Base-by-base conservation (phyloP, 23 red algal species). In the Gracilariopsis chorda region DNA sequence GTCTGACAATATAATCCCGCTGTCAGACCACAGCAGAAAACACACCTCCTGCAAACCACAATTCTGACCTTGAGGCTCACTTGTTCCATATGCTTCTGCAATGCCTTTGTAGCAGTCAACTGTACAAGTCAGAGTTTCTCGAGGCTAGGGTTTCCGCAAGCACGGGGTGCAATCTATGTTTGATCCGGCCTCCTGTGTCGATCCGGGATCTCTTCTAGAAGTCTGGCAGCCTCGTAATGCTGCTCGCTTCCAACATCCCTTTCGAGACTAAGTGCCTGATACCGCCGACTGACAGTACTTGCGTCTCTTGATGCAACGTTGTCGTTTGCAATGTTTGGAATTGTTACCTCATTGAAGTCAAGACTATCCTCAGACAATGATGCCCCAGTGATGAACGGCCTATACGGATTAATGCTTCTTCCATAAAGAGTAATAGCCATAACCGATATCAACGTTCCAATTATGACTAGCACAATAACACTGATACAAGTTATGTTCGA, bases 361-460 rank as follows among this genome's bases (percentile, higher is more conserved):
- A 73, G 47, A 23, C 40, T 46, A 11, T 73, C 67, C 28, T 73
- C 67, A 16, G 67, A 73, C 2, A 73, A 35, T 23, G 67, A 73
- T 36, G 67, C 67, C 1, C 67, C 67, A 1, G 67, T 73, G 19
- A 73, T 73, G 20, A 73, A 73, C 37, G 67, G 67, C 20, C 36
- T 44, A 42, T 73, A 73, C 40, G 67, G 67, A 73, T 73, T 73
- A 42, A 46, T 46, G 40, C 47, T 73, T 73, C 67, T 73, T 46
- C 67, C 67, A 25, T 73, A 73, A 14, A 73, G 11, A 6, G 32
- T n/a, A 25, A 73, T 45, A 20, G 4, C 40, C 12, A 24, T 1
- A 24, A 73, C 12, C 6, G 67, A 28, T n/a, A 8, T 0, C 32
- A 73, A 27, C 12, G 67, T 73, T 73, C 39, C 67, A 24, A 73